A percentile compares a stretch with the other conserved stretches of the same genome.
Conservation (phyloP, 306 rosid genomes). For the Trifolium dubium region DNA sequence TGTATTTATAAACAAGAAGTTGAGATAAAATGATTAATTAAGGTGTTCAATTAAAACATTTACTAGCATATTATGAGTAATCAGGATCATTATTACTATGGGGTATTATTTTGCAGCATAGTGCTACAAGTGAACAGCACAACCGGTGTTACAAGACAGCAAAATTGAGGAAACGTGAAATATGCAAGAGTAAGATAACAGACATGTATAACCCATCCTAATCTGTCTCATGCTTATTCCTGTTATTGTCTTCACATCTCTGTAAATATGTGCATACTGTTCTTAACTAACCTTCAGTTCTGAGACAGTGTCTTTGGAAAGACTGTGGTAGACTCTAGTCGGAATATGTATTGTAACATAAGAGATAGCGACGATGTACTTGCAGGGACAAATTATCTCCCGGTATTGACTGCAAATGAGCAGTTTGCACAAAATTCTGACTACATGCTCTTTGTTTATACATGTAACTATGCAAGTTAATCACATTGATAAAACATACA, state of each 20-base stretch:
- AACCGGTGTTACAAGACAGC: background rate
- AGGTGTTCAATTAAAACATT: background rate
- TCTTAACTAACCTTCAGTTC: too few relatives aligned
- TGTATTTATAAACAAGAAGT: too few relatives aligned
- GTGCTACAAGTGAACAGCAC: background rate
- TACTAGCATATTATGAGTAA: background rate
- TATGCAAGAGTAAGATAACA: background rate
- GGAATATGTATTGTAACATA: too few relatives aligned
- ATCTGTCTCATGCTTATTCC: too few relatives aligned
- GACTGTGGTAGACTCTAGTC: too few relatives aligned
- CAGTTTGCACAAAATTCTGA: constrained; percentile 23
- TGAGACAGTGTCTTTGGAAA: too few relatives aligned
- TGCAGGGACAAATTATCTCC: background rate
- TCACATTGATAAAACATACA: constrained; percentile 34
- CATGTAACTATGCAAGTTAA: constrained; percentile 29
- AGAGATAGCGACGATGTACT: too few relatives aligned
- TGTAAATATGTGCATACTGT: too few relatives aligned
- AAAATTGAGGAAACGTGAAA: background rate
- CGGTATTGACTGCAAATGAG: background rate
- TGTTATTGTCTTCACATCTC: too few relatives aligned
- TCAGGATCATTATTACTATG: background rate
- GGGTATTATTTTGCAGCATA: background rate
- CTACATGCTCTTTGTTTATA: constrained; percentile 39
- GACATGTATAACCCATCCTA: too few relatives aligned
- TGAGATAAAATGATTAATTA: background rate